phyloP scores from a whole-genome alignment of 1,139 yeast species.

The Geotrichum restrictum region DNA sequence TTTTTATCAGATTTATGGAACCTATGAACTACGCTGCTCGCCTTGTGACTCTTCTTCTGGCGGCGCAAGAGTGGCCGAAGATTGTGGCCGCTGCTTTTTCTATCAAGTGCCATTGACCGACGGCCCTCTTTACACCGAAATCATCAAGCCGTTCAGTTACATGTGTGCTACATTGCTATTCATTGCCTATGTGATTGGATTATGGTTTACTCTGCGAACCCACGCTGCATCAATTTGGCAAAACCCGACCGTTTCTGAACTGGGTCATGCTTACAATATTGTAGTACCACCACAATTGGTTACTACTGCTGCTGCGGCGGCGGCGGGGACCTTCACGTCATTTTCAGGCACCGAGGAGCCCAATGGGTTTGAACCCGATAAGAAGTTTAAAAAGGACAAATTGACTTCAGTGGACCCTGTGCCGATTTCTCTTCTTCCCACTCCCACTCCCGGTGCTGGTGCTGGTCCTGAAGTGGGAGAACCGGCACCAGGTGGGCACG shows the following conservation, averaged over 20 bases:
- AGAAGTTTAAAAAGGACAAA: not conserved
- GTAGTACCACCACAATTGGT: not conserved
- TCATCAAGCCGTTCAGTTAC: constrained; percentile 76
- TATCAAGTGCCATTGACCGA: constrained; percentile 68
- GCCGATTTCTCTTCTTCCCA: not conserved
- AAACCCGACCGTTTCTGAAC: constrained; percentile 48
- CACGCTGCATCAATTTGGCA: constrained; percentile 98
- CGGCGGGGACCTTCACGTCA: no score
- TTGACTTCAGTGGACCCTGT: constrained; percentile 1
- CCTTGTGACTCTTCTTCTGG: constrained; percentile 38
- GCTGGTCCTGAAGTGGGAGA: constrained; percentile 28
- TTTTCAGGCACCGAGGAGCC: not conserved
- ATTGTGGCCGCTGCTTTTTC: constrained; percentile 72
- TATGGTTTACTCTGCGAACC: constrained; percentile 87
- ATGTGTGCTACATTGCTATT: constrained; percentile 78
- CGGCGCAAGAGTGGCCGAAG: constrained; percentile 23
- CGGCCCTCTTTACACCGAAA: constrained; percentile 55
- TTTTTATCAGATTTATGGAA: constrained; percentile 85
- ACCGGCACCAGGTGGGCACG: constrained; percentile 95
- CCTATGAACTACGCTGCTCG: constrained; percentile 74
- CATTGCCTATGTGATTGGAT: constrained; percentile 85
- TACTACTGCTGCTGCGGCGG: constrained; percentile 8
- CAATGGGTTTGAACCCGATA: not conserved
- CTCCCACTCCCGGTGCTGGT: not conserved
- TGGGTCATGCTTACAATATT: constrained; percentile 1